A percentile compares a stretch with the other conserved stretches of the same genome.
Evolutionary conservation across 129 eudicot species (phyloP).

Genomic region (Cynara cardunculus): DNA sequence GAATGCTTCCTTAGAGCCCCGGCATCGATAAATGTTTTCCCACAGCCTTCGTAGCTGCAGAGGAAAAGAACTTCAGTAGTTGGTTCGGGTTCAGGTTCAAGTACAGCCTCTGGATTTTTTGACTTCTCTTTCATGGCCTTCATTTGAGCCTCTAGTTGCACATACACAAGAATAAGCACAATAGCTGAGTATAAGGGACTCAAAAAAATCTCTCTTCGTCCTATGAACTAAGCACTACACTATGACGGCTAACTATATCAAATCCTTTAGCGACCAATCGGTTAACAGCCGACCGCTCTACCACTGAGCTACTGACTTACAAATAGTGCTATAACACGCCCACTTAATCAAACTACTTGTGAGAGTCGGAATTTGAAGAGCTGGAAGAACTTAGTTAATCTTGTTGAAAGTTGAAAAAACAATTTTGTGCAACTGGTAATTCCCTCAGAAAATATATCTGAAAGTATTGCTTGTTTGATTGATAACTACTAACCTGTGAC

Average conservation of each 20-base stretch:
- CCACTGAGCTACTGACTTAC: too few species aligned
- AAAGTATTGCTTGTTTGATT: background rate
- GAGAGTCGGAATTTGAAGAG: background rate
- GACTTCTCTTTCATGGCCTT: slow-evolving; percentile 64
- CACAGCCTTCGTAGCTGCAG: slow-evolving; percentile 96
- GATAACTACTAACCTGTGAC: slow-evolving; percentile 61
- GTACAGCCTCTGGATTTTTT: slow-evolving; percentile 47
- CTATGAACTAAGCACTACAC: too few species aligned
- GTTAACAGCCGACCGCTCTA: too few species aligned
- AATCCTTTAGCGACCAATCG: too few species aligned
- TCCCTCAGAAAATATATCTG: background rate
- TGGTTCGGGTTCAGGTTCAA: slow-evolving; percentile 89
- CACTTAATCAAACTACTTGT: background rate
- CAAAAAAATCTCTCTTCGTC: too few species aligned
- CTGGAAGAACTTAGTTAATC: slow-evolving; percentile 1
- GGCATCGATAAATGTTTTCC: slow-evolving; percentile 94
- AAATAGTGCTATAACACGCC: background rate
- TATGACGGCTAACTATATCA: too few species aligned
- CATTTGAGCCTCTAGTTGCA: slow-evolving; percentile 64
- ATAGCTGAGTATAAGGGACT: too few species aligned
- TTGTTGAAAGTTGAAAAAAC: background rate
- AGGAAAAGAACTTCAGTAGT: slow-evolving; percentile 97
- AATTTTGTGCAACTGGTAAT: background rate
- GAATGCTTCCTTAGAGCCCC: slow-evolving; percentile 94
- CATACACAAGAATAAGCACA: background rate